Evolutionary conservation across 768 basidiomycete species (phyloP), one percentile per base, ranked within the genome.

Genomic region (Suillus paluster): DNA sequence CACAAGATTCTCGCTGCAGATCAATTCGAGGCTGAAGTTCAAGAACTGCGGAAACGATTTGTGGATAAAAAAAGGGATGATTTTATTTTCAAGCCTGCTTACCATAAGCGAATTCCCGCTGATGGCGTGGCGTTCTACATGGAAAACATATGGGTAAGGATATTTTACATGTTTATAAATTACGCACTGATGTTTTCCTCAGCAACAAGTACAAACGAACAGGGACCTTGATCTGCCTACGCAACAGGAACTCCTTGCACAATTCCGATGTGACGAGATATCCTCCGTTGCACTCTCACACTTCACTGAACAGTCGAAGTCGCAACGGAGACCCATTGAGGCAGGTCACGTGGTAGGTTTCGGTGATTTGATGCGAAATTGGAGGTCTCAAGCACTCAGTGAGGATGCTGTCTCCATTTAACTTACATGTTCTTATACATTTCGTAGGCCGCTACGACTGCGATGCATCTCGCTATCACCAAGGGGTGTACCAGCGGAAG

Each of bases 231-330:
- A 99, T 77, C 77, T 99, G 33, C 97, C 97, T 0, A 99, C 97
- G 0, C 97, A 99, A 71, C 97, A 98, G 70, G 97, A 99, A 68
- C 85, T 99, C 4, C 80, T 99, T 27, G 97, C 97, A 0, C 97
- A 99, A 73, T 99, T 99, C 85, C 90, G 97, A 64, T 99, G 97
- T 66, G 97, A 99, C 70, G 97, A 99, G 75, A 97, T 99, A 59
- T 90, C 95, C 3, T 77, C 89, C 5, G 84, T 83, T 9, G 95
- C 94, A 0, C 79, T 95, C 25, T 78, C 84, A 23, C 89, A 91
- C 64, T 99, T 99, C 81, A 86, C 85, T 59, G 88, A 89, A 52
- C 91, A 92, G 66, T 86, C 89, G 36, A 95, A 91, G 72, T 86
- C 88, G 0, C 91, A 95, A 75, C 86, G 88, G 65, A 80, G 88